Evolutionary conservation across 371 early-diverging fungal species (phyloP).

Genomic region (Actinomucor elegans): DNA sequence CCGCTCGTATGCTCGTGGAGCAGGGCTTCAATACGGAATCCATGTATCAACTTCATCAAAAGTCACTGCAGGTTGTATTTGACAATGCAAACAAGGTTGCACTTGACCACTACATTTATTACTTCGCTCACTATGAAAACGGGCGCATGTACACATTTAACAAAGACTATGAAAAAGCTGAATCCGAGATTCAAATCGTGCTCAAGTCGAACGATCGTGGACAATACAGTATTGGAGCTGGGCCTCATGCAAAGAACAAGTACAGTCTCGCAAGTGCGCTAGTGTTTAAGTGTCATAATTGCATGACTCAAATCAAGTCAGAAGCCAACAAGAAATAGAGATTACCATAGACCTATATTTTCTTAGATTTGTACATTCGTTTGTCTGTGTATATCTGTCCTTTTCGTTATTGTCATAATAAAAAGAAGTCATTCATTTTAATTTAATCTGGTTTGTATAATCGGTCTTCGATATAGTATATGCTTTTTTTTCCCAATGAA

Average conservation of each 20-base stretch:
- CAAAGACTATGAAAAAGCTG: constrained; percentile 43
- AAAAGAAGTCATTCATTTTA: too few relatives aligned
- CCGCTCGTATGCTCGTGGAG: constrained; percentile 19
- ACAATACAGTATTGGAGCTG: constrained; percentile 35
- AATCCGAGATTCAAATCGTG: constrained; percentile 44
- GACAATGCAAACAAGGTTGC: constrained; percentile 31
- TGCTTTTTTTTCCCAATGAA: too few relatives aligned
- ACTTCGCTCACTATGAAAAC: constrained; percentile 58
- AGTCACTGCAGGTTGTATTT: constrained; percentile 23
- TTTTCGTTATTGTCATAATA: too few relatives aligned
- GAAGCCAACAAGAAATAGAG: too few relatives aligned
- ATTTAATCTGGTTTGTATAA: too few relatives aligned
- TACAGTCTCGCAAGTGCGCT: constrained; percentile 47
- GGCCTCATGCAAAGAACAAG: constrained; percentile 42
- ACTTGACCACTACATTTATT: constrained; percentile 65
- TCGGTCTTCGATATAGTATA: too few relatives aligned
- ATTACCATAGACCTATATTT: too few relatives aligned
- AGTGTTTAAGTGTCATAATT: constrained; percentile 50
- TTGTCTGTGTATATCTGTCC: too few relatives aligned
- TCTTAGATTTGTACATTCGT: too few relatives aligned
- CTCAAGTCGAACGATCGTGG: constrained; percentile 37
- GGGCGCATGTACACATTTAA: constrained; percentile 46
- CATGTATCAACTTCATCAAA: constrained; percentile 12
- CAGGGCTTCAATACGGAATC: neutral
- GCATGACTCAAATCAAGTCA: constrained; percentile 18